These are phyloP conservation scores for Platanus orientalis DNA, from an alignment of 164 flowering plant genomes.

Conservation along the genomic window DNA sequence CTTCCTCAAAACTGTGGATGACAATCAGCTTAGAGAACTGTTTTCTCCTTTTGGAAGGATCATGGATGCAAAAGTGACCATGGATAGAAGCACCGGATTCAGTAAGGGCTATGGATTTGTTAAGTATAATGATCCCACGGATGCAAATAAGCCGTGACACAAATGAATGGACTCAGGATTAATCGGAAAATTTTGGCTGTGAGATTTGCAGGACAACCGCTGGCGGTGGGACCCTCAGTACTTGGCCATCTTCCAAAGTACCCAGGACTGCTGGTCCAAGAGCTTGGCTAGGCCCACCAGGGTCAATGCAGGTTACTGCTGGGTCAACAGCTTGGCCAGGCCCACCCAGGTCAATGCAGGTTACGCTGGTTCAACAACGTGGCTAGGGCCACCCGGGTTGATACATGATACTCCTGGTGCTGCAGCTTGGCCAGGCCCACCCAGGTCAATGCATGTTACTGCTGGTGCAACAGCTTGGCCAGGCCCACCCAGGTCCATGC, in stretches of 20 bases:
- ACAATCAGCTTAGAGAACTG: constrained; percentile 20
- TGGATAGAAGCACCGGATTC: constrained; percentile 29
- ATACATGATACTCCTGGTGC: too few species aligned
- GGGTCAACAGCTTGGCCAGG: too few species aligned
- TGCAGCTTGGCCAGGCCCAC: too few species aligned
- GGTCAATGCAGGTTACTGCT: too few species aligned
- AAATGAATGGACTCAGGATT: constrained; percentile 32
- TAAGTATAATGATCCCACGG: constrained; percentile 22
- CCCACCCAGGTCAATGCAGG: too few species aligned
- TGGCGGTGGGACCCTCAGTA: constrained; percentile 1
- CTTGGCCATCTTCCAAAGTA: constrained; percentile 5
- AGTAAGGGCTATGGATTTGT: constrained; percentile 51
- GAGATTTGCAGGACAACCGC: constrained; percentile 21
- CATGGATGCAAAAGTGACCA: constrained; percentile 27
- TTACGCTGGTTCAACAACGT: too few species aligned
- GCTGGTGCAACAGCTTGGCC: too few species aligned
- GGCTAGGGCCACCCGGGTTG: too few species aligned
- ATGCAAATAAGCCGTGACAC: constrained; percentile 30
- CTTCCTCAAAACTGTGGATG: constrained; percentile 34
- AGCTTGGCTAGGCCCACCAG: constrained; percentile 18
- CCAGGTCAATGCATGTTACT: too few species aligned
- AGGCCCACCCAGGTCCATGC: too few species aligned
- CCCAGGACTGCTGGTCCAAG: constrained; percentile 10
- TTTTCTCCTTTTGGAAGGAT: constrained; percentile 44
- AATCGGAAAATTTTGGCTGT: constrained; percentile 39